These are phyloP conservation scores for Tricharina praecox DNA, from an alignment of 495 filamentous ascomycete species.

Conservation along the genomic window DNA sequence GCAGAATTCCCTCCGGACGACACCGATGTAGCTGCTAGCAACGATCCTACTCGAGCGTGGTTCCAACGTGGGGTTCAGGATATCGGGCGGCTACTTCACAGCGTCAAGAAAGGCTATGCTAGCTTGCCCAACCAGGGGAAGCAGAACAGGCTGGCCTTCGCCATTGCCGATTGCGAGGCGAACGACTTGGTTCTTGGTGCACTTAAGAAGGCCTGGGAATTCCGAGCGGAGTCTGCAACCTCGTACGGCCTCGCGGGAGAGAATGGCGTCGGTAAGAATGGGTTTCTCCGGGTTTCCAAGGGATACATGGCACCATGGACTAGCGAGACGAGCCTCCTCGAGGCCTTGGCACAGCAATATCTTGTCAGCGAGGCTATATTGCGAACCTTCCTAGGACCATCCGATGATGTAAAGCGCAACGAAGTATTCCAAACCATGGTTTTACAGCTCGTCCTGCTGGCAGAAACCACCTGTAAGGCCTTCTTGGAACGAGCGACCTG, in stretches of 20 bases:
- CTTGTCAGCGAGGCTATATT: constrained; percentile 14
- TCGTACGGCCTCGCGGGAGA: constrained; percentile 53
- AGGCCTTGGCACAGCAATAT: constrained; percentile 15
- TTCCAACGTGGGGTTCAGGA: constrained; percentile 16
- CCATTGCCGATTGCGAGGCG: constrained; percentile 37
- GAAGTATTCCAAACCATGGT: constrained; percentile 15
- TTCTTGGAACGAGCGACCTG: constrained; percentile 47
- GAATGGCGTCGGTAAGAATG: constrained; percentile 39
- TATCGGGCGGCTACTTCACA: constrained; percentile 16
- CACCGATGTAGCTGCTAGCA: constrained; percentile 9
- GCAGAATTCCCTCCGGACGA: constrained; percentile 10
- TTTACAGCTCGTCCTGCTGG: constrained; percentile 18
- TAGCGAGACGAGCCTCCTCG: constrained; percentile 15
- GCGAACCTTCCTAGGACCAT: constrained; percentile 11
- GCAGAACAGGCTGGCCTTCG: constrained; percentile 15
- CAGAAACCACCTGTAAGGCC: constrained; percentile 38
- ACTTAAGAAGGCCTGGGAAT: constrained; percentile 54
- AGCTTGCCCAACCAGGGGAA: constrained; percentile 15
- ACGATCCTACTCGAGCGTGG: constrained; percentile 22
- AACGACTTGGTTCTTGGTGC: constrained; percentile 58
- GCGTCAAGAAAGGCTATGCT: constrained; percentile 13
- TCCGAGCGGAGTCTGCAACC: constrained; percentile 47
- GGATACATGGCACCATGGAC: constrained; percentile 24
- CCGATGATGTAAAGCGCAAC: constrained; percentile 8
- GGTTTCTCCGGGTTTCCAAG: constrained; percentile 36